Base-by-base conservation (phyloP, 805 yeast genomes). In the Schizosaccharomyces lindneri region DNA sequence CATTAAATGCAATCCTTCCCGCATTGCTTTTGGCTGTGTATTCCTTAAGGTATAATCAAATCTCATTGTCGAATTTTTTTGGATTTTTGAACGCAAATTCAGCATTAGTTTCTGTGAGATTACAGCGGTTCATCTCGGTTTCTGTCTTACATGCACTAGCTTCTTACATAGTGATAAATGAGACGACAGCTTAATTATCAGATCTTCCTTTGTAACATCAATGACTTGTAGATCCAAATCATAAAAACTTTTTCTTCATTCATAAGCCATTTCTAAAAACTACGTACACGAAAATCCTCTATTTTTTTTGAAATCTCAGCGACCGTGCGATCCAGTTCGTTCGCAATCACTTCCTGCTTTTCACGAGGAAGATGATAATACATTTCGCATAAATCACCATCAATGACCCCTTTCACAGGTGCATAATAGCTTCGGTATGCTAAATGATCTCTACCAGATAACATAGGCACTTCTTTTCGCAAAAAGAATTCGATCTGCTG, bases 301-400 rank as follows among this genome's bases (percentile, higher is more conserved):
- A 71, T 64, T 63, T 67, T 68, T 21, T 70, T 64, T 59, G 68
- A 72, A 24, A 73, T 66, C 60, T 67, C 74, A 4, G 65, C 59
- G 2, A 66, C 67, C 0, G 72, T 63, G 36, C 69, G 64, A 31
- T 70, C 74, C 32, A 73, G 63, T 29, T 64, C 67, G 13, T 63
- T 63, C 2, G 75, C 74, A 41, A 73, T 67, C 19, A 46, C 60
- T 24, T 65, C 65, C 63, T 69, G 65, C 59, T 48, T 62, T 3
- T 64, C 67, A 1, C 21, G 31, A 7, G 67, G 61, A 19, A 71
- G 64, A 21, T 43, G 67, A 59, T 68, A 71, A 67, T 74, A 85
- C 55, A 71, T 69, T 66, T 87, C 96, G 59, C 90, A 74, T 17
- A 86, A 73, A 68, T 93, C 97, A 9, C 98, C 98, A 71, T 93